Evolutionary conservation across 2,329 filamentous ascomycete species (phyloP), one percentile per base, ranked within the genome.

Genomic region (Curvularia lunata): DNA sequence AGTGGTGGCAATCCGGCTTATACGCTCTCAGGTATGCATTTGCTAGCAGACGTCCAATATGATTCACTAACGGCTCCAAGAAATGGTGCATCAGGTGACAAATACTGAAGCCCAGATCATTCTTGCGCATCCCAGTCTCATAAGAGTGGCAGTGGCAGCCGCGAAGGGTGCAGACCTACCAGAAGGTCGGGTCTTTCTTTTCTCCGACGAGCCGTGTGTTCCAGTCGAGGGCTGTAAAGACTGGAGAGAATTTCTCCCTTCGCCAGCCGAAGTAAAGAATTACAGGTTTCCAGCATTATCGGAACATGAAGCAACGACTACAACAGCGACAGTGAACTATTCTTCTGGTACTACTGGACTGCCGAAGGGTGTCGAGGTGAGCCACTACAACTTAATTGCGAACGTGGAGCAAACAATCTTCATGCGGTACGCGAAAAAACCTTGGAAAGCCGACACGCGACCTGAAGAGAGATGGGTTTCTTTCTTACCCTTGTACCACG

Each of bases 1-100:
- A 84, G 80, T 50, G 84, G 82, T 19, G 82, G 80, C 4, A 86
- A 85, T 64, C 83, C 84, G 13, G 75, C 76, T 9, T 85, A 83
- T 62, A 84, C 82, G 1, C 72, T 79, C 13, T 74, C 76, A 55
- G 82, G 82, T 81, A 65, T 61, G 76, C 62, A 12, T 5, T 25
- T 18, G 19, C n/a, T 18, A 37, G 30, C 3, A 37, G 27, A 13
- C 25, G 12, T 38, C 12, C 4, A 46, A 21, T 10, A 4, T 27
- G 16, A 30, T 30, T 25, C 21, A n/a, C 58, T 70, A 34, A 68
- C 37, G 8, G 18, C 3, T 16, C 7, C 4, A 34, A 75, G 74
- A 77, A 63, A 70, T 75, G 64, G 62, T 65, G 21, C 68, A 77
- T 45, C 74, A 77, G 62, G 60, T 76, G 16, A 62, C 64, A 32